Evolutionary conservation across 169 alveolate species (phyloP).

Genomic region (Eimeria praecox): DNA sequence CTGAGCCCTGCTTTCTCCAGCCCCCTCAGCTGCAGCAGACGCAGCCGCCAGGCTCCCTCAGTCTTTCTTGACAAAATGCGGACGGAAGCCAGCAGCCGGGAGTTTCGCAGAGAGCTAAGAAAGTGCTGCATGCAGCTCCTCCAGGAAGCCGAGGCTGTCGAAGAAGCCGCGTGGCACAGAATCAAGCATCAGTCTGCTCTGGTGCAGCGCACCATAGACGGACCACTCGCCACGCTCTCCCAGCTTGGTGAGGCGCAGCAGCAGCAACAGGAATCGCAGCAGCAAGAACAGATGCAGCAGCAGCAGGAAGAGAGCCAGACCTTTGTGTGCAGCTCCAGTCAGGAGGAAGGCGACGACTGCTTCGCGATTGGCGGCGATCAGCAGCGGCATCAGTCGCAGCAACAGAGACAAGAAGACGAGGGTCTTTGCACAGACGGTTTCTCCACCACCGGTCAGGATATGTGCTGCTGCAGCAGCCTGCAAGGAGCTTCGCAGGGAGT

Average conservation of each 20-base stretch:
- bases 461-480: not conserved
- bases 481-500: not conserved
- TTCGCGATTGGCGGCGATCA: not conserved
- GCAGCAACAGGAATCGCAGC: constrained; percentile 28
- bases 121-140: constrained; percentile 37
- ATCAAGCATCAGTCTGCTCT: constrained; percentile 27
- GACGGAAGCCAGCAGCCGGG: not conserved
- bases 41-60: not conserved
- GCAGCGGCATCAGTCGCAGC: constrained; percentile 30
- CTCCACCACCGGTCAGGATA: not conserved
- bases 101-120: not conserved
- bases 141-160: constrained; percentile 32
- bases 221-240: constrained; percentile 39
- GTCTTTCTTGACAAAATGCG: not conserved
- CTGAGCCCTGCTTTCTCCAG: not conserved
- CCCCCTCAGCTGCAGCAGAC: not conserved
- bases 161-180: constrained; percentile 31
- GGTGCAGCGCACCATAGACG: constrained; percentile 62
- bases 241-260: constrained; percentile 48
- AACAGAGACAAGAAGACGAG: not conserved
- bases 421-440: not conserved
- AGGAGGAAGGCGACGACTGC: not conserved
- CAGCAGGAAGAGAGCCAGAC: not conserved
- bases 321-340: not conserved
- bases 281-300: not conserved